These are phyloP conservation scores for Simmondsia chinensis DNA, from an alignment of 148 eudicot genomes.

Conservation along the genomic window DNA sequence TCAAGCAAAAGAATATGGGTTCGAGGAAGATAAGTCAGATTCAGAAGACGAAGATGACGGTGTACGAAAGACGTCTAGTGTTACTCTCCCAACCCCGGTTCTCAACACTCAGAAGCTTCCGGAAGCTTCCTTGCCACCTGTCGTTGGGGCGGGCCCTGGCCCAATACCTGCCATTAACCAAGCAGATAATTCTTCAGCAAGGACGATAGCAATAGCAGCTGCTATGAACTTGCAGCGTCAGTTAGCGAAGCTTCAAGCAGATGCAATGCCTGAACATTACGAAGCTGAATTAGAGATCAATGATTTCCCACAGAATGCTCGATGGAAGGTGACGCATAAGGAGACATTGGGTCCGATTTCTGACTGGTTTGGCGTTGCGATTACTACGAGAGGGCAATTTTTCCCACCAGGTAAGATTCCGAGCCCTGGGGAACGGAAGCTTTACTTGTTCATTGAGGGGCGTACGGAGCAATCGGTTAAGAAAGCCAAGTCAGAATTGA, in stretches of 20 bases:
- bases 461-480: conserved; percentile 76
- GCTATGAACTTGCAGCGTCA: conserved; percentile 59
- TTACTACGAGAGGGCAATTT: conserved; percentile 68
- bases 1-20: conserved; percentile 78
- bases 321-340: conserved; percentile 89
- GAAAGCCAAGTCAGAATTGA: conserved; percentile 63
- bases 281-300: conserved; percentile 81
- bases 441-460: conserved; percentile 72
- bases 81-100: conserved; percentile 10
- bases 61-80: conserved; percentile 39
- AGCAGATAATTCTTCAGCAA: conserved; percentile 42
- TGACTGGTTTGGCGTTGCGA: conserved; percentile 83
- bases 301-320: conserved; percentile 84
- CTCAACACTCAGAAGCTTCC: conserved; percentile 21
- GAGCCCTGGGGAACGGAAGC: conserved; percentile 65
- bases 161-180: conserved; percentile 10
- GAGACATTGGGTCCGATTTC: conserved; percentile 78
- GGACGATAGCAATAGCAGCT: conserved; percentile 51
- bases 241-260: conserved; percentile 65
- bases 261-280: conserved; percentile 75
- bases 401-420: conserved; percentile 57
- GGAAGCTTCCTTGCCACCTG: conserved; percentile 27
- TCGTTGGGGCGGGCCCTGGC: conserved; percentile 18
- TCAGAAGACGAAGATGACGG: conserved; percentile 80
- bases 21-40: conserved; percentile 76